Evolutionary conservation across 1,284 basidiomycete species (phyloP), one percentile per base, ranked within the genome.

Genomic region (Leccinum angustisporum): DNA sequence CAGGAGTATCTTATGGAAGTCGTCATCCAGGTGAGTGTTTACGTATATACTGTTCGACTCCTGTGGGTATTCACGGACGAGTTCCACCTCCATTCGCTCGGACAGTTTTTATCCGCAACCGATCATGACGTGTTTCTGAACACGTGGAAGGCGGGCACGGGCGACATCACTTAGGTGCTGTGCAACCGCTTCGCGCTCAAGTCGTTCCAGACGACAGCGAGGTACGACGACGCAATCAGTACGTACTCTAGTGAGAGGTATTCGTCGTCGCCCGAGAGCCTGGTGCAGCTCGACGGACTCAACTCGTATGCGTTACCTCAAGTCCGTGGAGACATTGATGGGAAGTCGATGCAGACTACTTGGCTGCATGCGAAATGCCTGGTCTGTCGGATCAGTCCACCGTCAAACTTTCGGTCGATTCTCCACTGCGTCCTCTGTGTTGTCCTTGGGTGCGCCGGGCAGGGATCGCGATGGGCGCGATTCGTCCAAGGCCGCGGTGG

Each of bases 201-300:
- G 82, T 97, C 97, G 1, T 99, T 99, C 73, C 95, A 97, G 77
- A 91, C 92, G 86, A 99, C 97, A 1, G 92, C 95, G 6, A 83
- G 84, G 64, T 99, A 99, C 76, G 97, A 99, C 77, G 90, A 90
- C 54, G 95, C 96, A 18, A 99, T 99, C 74, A 90, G 93, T 69
- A 91, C 91, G 63, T 99, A 99, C 81, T 99, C 99, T 83, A 86
- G 97, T 66, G 91, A 95, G 75, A 90, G 97, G 77, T 99, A 99
- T 76, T 93, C 95, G 4, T 91, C 90, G 52, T 90, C 90, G 48
- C 83, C 87, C 40, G 92, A 91, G 65, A 78, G 79, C 60, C 87
- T 86, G 53, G 86, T 94, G 43, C 94, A 97, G 78, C 85, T 99
- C 61, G 97, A 99, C 72, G 95, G 95, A 0, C 86, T 99, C 72